Base-by-base conservation (phyloP, 441 rosid species). In the Croton setiger region DNA sequence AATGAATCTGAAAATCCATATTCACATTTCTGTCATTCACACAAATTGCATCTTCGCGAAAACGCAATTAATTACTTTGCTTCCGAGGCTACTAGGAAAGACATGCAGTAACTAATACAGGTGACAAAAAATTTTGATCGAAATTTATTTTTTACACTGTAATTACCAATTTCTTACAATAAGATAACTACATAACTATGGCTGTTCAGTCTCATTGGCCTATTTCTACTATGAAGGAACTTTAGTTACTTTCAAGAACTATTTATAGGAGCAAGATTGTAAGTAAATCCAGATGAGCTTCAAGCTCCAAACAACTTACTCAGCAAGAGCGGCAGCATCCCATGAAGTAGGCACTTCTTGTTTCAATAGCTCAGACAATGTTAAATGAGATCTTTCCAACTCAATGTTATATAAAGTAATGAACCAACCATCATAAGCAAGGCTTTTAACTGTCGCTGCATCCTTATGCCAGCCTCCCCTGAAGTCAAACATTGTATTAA, bases 391-490 rank as follows among this genome's bases (percentile, higher is more conserved):
- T 78, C 98, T 83, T 63, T 79, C 90, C 71, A 94, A 76, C 84
- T 87, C 97, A 18, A 90, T 82, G 79, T 85, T 87, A 63, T 92
- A 94, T 75, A 94, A 82, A 14, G 87, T 83, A 64, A 92, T 87
- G 71, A 87, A 87, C 94, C 96, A 94, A 62, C 99, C 99, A 80
- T 94, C 99, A 52, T 83, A 86, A 72, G 94, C 88, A 11, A 94
- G 81, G 65, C 71, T 78, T 79, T 88, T 92, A 1, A 72, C 76
- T 4, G 84, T 49, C 43, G 83, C 72, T 53, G 97, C 97, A 67
- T 94, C 99, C 79, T 86, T 88, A 68, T 80, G 97, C 99, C 99
- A 94, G 60, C 83, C 75, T 56, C 79, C 78, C 56, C 56, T 87
- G 70, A 91, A 88, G 52, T 80, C 77, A 70, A 94, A 94, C 98